Base-by-base conservation (phyloP, 2,329 filamentous ascomycete genomes). In the Chaetomiaceae sp. region DNA sequence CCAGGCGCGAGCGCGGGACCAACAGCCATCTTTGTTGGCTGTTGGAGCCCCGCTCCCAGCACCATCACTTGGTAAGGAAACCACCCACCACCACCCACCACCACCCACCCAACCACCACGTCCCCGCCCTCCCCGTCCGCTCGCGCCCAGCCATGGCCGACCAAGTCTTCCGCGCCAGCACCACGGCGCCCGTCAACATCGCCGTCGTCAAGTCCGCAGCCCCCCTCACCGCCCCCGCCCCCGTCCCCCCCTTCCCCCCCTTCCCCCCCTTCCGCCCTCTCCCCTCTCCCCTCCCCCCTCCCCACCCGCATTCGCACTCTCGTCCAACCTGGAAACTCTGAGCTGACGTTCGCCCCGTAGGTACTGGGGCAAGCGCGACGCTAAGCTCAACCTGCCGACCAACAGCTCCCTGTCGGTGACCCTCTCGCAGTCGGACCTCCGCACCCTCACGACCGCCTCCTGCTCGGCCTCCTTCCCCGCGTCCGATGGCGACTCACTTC, bases 321-420 rank as follows among this genome's bases (percentile, higher is more conserved):
- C n/a, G n/a, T n/a, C n/a, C 2, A 12, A 2, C 33, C 45, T 36
- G 54, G 29, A 55, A 52, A 54, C n/a, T 15, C 36, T 38, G 36
- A 38, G 36, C 56, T 62, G 50, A 64, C 33, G 19, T 31, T 20
- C 42, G 36, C 81, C 69, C 27, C 36, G 17, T 52, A 76, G 78
- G 59, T 81, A 99, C 82, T 99, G 95, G 94, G 94, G 95, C 64
- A 99, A 99, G 76, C 89, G 94, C 59, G 91, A 97, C 72, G 74
- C 89, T 48, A 89, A 88, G 69, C 83, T 97, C 65, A 99, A 99
- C 74, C 87, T 97, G 53, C 94, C 94, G 33, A 97, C 94, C 69
- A 99, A 99, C 78, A 95, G 90, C 61, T 99, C 94, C 61, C 85
- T 99, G 67, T 96, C 90, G 59, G 92, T 99, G 54, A 99, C 94